Conservation (phyloP, 2,329 filamentous ascomycete species). For the Sclerotinia trifoliorum region DNA sequence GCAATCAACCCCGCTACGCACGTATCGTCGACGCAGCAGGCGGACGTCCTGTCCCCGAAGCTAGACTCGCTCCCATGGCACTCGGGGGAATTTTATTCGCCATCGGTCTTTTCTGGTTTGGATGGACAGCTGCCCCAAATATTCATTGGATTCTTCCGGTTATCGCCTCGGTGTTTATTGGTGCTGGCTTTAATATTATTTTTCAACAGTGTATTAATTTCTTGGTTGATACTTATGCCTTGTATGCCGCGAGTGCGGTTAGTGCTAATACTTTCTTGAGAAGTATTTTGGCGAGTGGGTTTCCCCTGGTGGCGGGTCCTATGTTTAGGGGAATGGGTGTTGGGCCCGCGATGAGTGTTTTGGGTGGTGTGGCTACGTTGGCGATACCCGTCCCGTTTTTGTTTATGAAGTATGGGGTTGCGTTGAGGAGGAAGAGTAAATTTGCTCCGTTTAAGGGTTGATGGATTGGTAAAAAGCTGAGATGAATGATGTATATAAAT, state of each 20-base stretch:
- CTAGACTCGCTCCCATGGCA: constrained; percentile 51
- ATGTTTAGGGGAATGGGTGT: constrained; percentile 66
- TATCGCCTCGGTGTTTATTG: constrained; percentile 31
- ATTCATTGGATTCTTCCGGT: constrained; percentile 31
- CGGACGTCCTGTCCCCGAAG: constrained; percentile 45
- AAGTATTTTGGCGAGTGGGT: constrained; percentile 47
- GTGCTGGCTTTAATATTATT: constrained; percentile 38
- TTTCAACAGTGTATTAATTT: constrained; percentile 40
- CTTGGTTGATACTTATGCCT: constrained; percentile 47
- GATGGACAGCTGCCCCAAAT: constrained; percentile 32
- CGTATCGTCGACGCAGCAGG: constrained; percentile 37
- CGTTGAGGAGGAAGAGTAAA: constrained; percentile 45
- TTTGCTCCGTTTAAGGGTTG: constrained; percentile 42
- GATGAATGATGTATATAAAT: not conserved
- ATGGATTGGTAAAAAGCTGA: too few species aligned
- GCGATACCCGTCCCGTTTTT: constrained; percentile 59
- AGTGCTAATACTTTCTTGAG: constrained; percentile 47
- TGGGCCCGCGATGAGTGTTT: constrained; percentile 61
- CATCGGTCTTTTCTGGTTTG: constrained; percentile 38
- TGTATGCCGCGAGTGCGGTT: constrained; percentile 48
- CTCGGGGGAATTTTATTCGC: constrained; percentile 38
- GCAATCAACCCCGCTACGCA: constrained; percentile 35
- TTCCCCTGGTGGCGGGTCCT: constrained; percentile 45
- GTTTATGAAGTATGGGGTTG: constrained; percentile 45
- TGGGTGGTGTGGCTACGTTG: constrained; percentile 55